A percentile compares a stretch with the other conserved stretches of the same genome.
phyloP scores from a whole-genome alignment of 148 eudicot species.

The Silene latifolia region DNA sequence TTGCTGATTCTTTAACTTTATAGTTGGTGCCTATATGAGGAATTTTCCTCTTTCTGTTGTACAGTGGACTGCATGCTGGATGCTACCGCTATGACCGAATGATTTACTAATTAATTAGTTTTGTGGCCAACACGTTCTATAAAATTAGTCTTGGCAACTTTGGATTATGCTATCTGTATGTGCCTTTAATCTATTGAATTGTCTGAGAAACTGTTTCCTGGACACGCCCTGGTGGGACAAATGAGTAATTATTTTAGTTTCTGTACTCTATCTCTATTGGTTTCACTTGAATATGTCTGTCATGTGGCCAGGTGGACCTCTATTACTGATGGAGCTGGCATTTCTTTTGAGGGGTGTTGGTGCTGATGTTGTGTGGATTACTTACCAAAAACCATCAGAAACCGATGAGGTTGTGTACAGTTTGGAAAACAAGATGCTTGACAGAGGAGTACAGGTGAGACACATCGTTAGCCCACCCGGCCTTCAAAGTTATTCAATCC shows the following conservation, averaged over 20 bases:
- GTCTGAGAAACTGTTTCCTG: neutral
- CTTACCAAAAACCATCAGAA: conserved; percentile 65
- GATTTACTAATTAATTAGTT: neutral
- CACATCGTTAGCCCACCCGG: neutral
- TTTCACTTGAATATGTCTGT: conserved; percentile 7
- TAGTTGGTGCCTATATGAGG: neutral
- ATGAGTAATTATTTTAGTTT: neutral
- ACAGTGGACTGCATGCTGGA: too few relatives aligned
- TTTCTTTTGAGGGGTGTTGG: conserved; percentile 65
- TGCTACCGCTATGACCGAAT: neutral
- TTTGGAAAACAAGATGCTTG: conserved; percentile 65
- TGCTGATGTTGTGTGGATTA: conserved; percentile 69
- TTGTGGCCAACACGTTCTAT: neutral
- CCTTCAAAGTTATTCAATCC: neutral
- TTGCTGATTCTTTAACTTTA: neutral
- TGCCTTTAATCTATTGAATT: neutral
- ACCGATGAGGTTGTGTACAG: conserved; percentile 51
- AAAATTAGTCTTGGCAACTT: neutral
- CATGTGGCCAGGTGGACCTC: conserved; percentile 56
- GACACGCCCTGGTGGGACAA: neutral
- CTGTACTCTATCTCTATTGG: neutral
- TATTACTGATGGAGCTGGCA: conserved; percentile 71
- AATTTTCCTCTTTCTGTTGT: neutral
- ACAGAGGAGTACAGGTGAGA: conserved; percentile 66
- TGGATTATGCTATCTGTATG: neutral